A percentile compares a stretch with the other conserved stretches of the same genome.
Conservation (phyloP, 2,329 filamentous ascomycete species). For the Stemphylium vesicarium region DNA sequence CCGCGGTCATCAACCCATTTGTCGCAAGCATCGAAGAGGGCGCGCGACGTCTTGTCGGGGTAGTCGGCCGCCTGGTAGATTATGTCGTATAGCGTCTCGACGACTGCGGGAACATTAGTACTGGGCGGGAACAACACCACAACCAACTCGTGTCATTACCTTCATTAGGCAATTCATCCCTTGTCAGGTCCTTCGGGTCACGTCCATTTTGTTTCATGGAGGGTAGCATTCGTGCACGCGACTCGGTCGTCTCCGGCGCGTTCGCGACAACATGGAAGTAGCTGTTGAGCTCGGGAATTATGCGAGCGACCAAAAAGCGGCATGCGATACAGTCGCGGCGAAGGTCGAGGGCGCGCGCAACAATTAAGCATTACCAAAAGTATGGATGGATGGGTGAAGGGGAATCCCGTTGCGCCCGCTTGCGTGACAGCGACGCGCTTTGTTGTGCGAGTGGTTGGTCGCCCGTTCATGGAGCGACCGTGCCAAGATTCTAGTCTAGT, state of each 20-base stretch:
- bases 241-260: slow-evolving; percentile 47
- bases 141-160: slow-evolving; percentile 34
- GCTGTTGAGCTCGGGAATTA: slow-evolving; percentile 8
- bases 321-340: slow-evolving; percentile 7
- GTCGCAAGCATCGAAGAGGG: slow-evolving; percentile 83
- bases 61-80: slow-evolving; percentile 73
- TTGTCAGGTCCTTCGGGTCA: slow-evolving; percentile 50
- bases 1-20: slow-evolving; percentile 73
- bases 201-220: slow-evolving; percentile 46
- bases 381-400: slow-evolving; percentile 20
- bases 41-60: slow-evolving; percentile 69
- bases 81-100: slow-evolving; percentile 78
- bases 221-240: slow-evolving; percentile 51
- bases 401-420: slow-evolving; percentile 9
- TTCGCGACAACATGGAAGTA: slow-evolving; percentile 49
- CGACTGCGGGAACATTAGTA: slow-evolving; percentile 62
- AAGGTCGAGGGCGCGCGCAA: slow-evolving; percentile 9
- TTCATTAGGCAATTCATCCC: slow-evolving; percentile 42
- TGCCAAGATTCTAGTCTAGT: slow-evolving; percentile 26
- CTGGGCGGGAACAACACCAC: not conserved
- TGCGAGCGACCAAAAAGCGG: slow-evolving; percentile 8
- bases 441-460: slow-evolving; percentile 35
- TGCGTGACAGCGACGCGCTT: slow-evolving; percentile 33
- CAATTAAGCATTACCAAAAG: slow-evolving; percentile 35
- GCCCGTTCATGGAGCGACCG: slow-evolving; percentile 18